Evolutionary conservation across 306 rosid species (phyloP).

Genomic region (Castanospermum australe): DNA sequence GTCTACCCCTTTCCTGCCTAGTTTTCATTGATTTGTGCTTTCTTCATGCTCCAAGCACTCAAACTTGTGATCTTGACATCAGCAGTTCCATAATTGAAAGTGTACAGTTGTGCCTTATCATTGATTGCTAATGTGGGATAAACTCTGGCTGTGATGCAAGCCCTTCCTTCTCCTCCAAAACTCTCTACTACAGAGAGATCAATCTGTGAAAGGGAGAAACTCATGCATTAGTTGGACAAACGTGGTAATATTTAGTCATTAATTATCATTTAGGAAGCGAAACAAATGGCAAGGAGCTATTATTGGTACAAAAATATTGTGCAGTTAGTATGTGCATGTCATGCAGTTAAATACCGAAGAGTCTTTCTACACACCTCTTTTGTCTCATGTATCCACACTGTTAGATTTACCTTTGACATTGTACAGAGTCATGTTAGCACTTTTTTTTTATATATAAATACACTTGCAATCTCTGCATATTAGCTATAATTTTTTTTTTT

Average conservation of each 20-base stretch:
- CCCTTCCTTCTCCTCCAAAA: conserved; percentile 71
- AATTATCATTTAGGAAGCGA: too few species aligned
- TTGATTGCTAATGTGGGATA: conserved; percentile 76
- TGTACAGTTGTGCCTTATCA: conserved; percentile 48
- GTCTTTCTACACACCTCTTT: too few species aligned
- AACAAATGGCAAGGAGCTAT: too few species aligned
- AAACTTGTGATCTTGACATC: conserved; percentile 53
- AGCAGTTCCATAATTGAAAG: conserved; percentile 66
- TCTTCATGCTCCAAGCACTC: conserved; percentile 80
- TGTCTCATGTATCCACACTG: too few species aligned
- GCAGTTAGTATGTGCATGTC: too few species aligned
- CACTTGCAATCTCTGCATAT: too few species aligned
- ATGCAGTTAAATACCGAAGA: too few species aligned
- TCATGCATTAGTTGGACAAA: background rate
- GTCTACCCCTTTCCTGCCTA: background rate
- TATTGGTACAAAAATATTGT: too few species aligned
- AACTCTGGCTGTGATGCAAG: conserved; percentile 74
- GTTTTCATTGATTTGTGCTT: conserved; percentile 44
- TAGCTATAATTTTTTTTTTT: too few species aligned
- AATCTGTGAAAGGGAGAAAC: conserved; percentile 42
- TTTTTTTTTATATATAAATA: too few species aligned
- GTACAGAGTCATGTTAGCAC: too few species aligned
- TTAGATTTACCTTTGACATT: too few species aligned
- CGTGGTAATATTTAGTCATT: background rate
- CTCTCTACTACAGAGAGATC: conserved; percentile 83